Evolutionary conservation across 345 rosid species (phyloP), one percentile per base, ranked within the genome.

Genomic region (Eucalyptus grandis): DNA sequence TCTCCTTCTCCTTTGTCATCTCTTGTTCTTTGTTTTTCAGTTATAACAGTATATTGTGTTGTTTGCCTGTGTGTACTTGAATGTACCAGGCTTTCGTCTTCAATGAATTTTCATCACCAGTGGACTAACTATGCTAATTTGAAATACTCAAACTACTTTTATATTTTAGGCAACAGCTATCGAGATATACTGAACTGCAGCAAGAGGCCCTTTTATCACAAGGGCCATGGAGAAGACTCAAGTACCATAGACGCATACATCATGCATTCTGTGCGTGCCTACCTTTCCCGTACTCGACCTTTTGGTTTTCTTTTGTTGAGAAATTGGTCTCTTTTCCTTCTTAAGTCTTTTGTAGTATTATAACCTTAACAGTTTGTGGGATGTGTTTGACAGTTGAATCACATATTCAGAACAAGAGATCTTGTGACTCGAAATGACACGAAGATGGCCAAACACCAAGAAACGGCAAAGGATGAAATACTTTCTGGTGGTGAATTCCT

Each of bases 121-220:
- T 72, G 82, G 82, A 72, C 46, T 37, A 72, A 72, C 82, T 72
- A 19, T 37, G 44, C 46, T 72, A 37, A 72, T 72, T 72, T 72
- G 82, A 72, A 34, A 72, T 72, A 5, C 46, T 72, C 46, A 72
- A 72, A 72, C 24, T 72, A 72, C 46, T 72, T 17, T 72, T 34
- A 37, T 72, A 10, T 72, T 37, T 90, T 90, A 97, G 99, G 94
- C 90, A 93, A 94, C 91, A 94, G 96, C 94, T 98, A 97, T 90
- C 88, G 94, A 90, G 99, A 98, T 92, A 92, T 98, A 90, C 91
- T 97, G 92, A 97, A 97, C 88, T 93, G 94, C 89, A 96, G 97
- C 94, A 98, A 97, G 95, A 96, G 91, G 91, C 98, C 99, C 47
- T 98, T 97, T 92, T 98, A 97, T 91, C 91, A 89, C 90, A 94